These are phyloP conservation scores for Sugiyamaella mastotermitis DNA, from an alignment of 805 yeast species.

Conservation along the genomic window DNA sequence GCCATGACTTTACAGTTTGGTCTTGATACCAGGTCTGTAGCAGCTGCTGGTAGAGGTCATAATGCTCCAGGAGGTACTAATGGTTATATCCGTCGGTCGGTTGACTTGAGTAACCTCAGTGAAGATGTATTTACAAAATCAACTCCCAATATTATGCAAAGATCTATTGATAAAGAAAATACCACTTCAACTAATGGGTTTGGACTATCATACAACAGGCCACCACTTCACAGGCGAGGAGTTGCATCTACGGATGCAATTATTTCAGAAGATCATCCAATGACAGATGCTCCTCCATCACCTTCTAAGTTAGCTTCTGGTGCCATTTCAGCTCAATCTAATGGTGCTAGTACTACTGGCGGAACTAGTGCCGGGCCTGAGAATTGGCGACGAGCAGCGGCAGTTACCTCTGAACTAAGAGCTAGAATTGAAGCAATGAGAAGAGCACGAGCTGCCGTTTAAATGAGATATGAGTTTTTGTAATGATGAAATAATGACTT, in stretches of 20 bases:
- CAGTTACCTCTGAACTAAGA: constrained; percentile 77
- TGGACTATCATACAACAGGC: too few relatives aligned
- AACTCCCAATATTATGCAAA: neutral
- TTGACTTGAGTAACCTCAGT: constrained; percentile 11
- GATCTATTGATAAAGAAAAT: neutral
- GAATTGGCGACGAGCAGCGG: constrained; percentile 86
- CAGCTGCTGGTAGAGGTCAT: neutral
- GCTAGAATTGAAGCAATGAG: constrained; percentile 89
- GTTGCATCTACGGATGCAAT: neutral
- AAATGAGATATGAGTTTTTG: neutral
- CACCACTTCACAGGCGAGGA: neutral
- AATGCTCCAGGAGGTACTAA: neutral
- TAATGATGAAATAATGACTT: too few relatives aligned
- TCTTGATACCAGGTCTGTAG: constrained; percentile 8
- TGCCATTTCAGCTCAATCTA: neutral
- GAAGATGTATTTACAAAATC: constrained; percentile 5
- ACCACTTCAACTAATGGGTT: neutral
- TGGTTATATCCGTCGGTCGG: constrained; percentile 12
- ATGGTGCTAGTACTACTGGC: constrained; percentile 1
- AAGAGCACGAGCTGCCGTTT: constrained; percentile 15
- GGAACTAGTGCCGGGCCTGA: constrained; percentile 4
- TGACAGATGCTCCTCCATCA: constrained; percentile 7
- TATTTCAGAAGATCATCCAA: constrained; percentile 2
- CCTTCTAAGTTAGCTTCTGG: neutral
- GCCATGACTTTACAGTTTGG: constrained; percentile 17